Percentiles rank a stretch among this genome's conserved stretches.
These are phyloP conservation scores for Phoenix roebelenii DNA, from an alignment of 176 grass and related monocot species.

Conservation along the genomic window DNA sequence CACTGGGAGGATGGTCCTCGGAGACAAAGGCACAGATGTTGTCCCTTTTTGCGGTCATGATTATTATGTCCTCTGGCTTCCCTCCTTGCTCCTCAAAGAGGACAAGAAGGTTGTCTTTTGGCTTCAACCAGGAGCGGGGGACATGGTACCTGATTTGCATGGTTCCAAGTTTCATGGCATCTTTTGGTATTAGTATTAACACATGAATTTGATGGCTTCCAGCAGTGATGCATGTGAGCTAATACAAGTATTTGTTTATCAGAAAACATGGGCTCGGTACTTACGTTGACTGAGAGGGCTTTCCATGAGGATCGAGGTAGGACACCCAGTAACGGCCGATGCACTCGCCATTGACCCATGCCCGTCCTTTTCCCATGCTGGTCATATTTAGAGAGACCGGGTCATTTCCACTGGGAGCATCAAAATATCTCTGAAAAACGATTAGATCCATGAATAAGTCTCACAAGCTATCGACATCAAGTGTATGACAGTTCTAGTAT, in stretches of 20 bases:
- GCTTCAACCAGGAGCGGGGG: conserved; percentile 43
- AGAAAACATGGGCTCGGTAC: neutral
- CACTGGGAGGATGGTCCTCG: too few relatives aligned
- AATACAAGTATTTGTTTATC: too few relatives aligned
- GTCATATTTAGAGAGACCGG: conserved; percentile 54
- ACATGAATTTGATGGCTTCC: neutral
- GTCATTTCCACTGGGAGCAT: conserved; percentile 43
- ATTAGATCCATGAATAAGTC: neutral
- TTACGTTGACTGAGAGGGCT: conserved; percentile 63
- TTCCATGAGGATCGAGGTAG: conserved; percentile 45
- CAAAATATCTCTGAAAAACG: conserved; percentile 35
- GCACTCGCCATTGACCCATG: conserved; percentile 54
- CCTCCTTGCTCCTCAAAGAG: conserved; percentile 77
- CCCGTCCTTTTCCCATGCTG: conserved; percentile 62
- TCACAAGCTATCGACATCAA: too few relatives aligned
- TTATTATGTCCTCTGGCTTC: conserved; percentile 47
- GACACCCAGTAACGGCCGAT: conserved; percentile 74
- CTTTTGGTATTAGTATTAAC: neutral
- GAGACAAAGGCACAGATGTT: too few relatives aligned
- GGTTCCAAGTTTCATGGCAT: conserved; percentile 16
- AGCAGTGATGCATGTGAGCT: neutral
- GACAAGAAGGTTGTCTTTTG: conserved; percentile 44
- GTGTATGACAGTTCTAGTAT: too few relatives aligned
- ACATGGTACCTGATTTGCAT: conserved; percentile 16
- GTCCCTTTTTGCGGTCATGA: conserved; percentile 77